Evolutionary conservation across 78 protist species (phyloP), one percentile per base, ranked within the genome.

Genomic region (Dictyostelium capitatum): DNA sequence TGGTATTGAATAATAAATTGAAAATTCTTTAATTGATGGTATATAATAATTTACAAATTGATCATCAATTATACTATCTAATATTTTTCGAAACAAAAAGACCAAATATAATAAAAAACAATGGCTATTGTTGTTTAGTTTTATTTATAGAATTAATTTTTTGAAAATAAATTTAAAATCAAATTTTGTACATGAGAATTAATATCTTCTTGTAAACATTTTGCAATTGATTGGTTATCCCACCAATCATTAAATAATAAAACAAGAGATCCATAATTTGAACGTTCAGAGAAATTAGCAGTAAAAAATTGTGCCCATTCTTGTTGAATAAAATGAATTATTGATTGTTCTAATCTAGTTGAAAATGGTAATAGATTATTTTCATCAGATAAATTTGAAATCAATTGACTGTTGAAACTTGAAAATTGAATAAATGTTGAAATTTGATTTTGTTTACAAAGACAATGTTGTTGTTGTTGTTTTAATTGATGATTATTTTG

Each of bases 231-330:
- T 41, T 32, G 32, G 7, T 43, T 30, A 65, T 65, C 3, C 79
- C 79, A 72, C 79, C 79, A 72, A 14, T 72, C 37, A 72, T 46
- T n/a, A 72, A 72, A 72, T 23, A 59, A 8, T 59, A 30, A 23
- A n/a, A 8, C 5, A 8, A 57, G 19, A n/a, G 65, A 56, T 7
- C 17, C 17, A 56, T 56, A 20, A n/a, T 56, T 67, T 25, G 77
- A 69, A 14, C 23, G 30, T 28, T 69, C 47, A n/a, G 79, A 43
- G 20, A 72, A 72, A 43, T 43, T 47, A n/a, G n/a, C n/a, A 8
- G 79, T 72, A 47, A 72, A 72, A 32, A 72, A 72, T 10, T 72
- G 57, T 41, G 79, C 79, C 79, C 79, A 72, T 72, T 72, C 79
- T 72, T 72, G 79, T 43, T 43, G 54, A 14, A 72, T 32, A 32